Evolutionary conservation across 139 green algal species (phyloP), one percentile per base, ranked within the genome.

Genomic region (Micractinium conductrix): DNA sequence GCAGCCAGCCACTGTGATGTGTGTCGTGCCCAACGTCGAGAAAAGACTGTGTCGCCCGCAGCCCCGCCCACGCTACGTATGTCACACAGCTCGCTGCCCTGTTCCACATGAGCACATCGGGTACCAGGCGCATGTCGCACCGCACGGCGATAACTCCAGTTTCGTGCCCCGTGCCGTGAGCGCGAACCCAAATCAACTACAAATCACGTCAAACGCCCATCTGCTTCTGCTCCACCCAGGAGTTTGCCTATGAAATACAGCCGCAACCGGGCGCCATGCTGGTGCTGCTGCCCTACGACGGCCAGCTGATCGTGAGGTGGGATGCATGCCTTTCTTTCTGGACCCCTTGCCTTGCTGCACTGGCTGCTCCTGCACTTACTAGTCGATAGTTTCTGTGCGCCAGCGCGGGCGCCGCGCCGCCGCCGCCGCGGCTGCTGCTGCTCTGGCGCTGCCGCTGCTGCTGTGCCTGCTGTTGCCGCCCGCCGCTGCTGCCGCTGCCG

Each of bases 211-310:
- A 37, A 69, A 3, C 63, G 40, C 63, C 63, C 30, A 24, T 35
- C 30, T 19, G 10, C 1, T 22, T 12, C n/a, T 2, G 2, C n/a
- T 0, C 17, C 5, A 16, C 7, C 26, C n/a, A 71, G 63, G 9
- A 42, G 8, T 30, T 42, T 16, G 63, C 40, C 33, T 80, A 48
- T 48, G 33, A 80, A 17, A 48, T 80, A 33, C 33, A 14, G 40
- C 33, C 48, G 3, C 35, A 80, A 48, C 17, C 48, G 24, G 22
- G 48, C 1, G n/a, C 53, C 33, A 37, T 80, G 48, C 53, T n/a
- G 33, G 74, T 80, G 33, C 24, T 67, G 48, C 74, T 80, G 48
- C 74, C 74, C 2, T 80, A 68, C 21, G 74, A 80, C 48, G 74
- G 74, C 2, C 74, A 45, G 28, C 48, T 80, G 48, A 21, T 45